Conservation (phyloP, 176 grass and related monocot genomes). For the barley (Hordeum vulgare) region MorexV3_pseudomolecules_assembly NC_058519.1:582763937-582764436, state of each 20-base stretch:
- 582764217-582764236: slow-evolving; percentile 68
- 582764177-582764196: slow-evolving; percentile 72
- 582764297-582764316: not conserved
- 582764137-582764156: not conserved
- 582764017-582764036: slow-evolving; percentile 49
- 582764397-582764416: slow-evolving; percentile 82
- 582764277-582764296: not conserved
- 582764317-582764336: slow-evolving; percentile 46
- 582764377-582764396: slow-evolving; percentile 48
- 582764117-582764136: too few relatives aligned
- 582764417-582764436: too few relatives aligned
- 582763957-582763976: slow-evolving; percentile 15
- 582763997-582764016: slow-evolving; percentile 93
- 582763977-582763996: slow-evolving; percentile 47
- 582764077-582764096: slow-evolving; percentile 68
- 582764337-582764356: slow-evolving; percentile 71
- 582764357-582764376: slow-evolving; percentile 50
- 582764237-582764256: slow-evolving; percentile 84
- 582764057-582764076: slow-evolving; percentile 57
- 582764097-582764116: slow-evolving; percentile 46
- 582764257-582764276: not conserved
- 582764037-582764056: slow-evolving; percentile 51
- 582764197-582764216: slow-evolving; percentile 74
- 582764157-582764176: not conserved
- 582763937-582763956: slow-evolving; percentile 11